These are phyloP conservation scores for Microcyclosporella mali DNA, from an alignment of 2,329 filamentous ascomycete species.

Conservation along the genomic window DNA sequence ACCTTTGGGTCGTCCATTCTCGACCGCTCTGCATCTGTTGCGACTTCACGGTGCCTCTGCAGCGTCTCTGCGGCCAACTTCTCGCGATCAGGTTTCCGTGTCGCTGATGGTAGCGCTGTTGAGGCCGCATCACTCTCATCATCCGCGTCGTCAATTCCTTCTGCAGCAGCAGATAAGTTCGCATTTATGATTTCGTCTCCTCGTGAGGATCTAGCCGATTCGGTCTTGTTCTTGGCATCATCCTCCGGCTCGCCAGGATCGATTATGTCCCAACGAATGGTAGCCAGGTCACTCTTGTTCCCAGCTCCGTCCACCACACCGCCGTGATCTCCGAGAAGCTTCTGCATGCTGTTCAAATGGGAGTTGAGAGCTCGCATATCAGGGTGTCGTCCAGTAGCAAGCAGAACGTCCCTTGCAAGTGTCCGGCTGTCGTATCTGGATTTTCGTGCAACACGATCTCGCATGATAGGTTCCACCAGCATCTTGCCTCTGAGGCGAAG, in stretches of 20 bases:
- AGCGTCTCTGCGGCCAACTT: not conserved
- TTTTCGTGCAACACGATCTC: constrained; percentile 43
- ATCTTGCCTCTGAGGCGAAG: constrained; percentile 30
- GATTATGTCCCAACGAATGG: constrained; percentile 56
- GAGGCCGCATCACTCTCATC: constrained; percentile 8
- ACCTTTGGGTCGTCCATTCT: constrained; percentile 1
- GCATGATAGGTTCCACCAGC: constrained; percentile 42
- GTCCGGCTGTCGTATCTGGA: constrained; percentile 54
- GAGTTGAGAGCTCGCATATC: constrained; percentile 53
- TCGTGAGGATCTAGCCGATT: constrained; percentile 5
- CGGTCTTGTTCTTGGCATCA: constrained; percentile 13
- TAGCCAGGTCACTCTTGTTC: constrained; percentile 46
- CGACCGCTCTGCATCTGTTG: not conserved
- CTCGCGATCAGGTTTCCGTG: not conserved
- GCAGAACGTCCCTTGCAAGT: constrained; percentile 58
- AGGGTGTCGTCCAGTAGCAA: constrained; percentile 57
- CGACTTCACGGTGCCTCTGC: not conserved
- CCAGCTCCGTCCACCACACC: constrained; percentile 33
- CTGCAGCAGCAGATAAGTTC: constrained; percentile 5
- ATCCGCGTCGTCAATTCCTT: constrained; percentile 24
- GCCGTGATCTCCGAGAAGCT: constrained; percentile 33
- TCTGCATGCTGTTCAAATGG: constrained; percentile 45
- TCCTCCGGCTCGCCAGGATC: constrained; percentile 48
- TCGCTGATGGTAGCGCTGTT: not conserved
- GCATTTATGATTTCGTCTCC: not conserved